Percentiles rank a stretch among this genome's conserved stretches.
phyloP scores from a whole-genome alignment of 2,329 filamentous ascomycete genomes.

The Alternaria incomplexa region DNA sequence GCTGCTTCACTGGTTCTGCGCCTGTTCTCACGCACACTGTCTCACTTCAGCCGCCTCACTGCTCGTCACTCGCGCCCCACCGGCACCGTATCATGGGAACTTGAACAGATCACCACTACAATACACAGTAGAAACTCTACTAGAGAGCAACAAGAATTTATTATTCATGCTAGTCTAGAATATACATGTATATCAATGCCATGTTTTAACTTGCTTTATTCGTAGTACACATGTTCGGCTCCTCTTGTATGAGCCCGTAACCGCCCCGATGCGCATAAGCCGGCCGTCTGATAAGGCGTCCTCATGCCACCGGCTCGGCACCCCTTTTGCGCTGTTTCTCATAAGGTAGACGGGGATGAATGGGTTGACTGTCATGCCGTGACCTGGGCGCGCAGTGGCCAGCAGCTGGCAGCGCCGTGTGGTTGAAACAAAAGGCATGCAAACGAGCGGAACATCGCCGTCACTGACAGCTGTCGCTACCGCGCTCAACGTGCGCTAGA shows the following conservation, averaged over 20 bases:
- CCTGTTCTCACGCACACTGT: constrained; percentile 16
- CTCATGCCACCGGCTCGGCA: background rate
- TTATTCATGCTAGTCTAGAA: background rate
- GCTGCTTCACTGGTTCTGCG: background rate
- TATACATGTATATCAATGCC: background rate
- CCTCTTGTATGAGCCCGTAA: constrained; percentile 1
- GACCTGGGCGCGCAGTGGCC: constrained; percentile 9
- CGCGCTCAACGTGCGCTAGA: background rate
- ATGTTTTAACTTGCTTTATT: background rate
- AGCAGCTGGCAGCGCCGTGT: constrained; percentile 2
- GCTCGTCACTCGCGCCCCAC: background rate
- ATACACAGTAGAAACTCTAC: background rate
- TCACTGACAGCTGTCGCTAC: constrained; percentile 10
- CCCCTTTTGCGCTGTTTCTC: constrained; percentile 15
- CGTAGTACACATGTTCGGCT: background rate
- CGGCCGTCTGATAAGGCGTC: background rate
- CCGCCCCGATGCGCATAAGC: constrained; percentile 12
- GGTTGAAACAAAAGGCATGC: constrained; percentile 24
- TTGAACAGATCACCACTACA: background rate
- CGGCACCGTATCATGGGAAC: background rate
- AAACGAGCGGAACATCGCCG: constrained; percentile 16
- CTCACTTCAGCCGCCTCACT: constrained; percentile 11
- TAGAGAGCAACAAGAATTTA: background rate
- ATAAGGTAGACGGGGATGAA: constrained; percentile 2
- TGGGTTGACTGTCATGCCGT: constrained; percentile 6